Base-by-base conservation (phyloP, 768 basidiomycete species). In the Leccinum longicurvipes region DNA sequence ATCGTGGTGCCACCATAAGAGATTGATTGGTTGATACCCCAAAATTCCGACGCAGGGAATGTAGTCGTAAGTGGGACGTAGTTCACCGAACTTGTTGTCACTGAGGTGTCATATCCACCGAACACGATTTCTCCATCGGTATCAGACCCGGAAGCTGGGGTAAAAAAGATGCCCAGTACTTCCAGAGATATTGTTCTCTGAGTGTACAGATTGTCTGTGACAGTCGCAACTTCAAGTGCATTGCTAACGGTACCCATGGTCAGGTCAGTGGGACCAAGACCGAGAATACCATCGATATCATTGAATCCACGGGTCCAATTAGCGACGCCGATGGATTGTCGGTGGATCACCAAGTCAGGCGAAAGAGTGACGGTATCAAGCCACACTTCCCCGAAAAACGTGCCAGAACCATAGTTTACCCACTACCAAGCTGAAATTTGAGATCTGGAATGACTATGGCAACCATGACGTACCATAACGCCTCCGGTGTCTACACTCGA, bases 261-360 rank as follows among this genome's bases (percentile, higher is more conserved):
- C 41, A 77, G 57, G 54, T 67, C 71, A 6, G 53, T 46, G 3
- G 77, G 77, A 17, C 76, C 69, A 14, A 63, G 47, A 63, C 78
- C 62, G 10, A 79, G 68, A 47, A 78, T 73, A 7, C 78, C 78
- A 36, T 78, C 76, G 10, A 78, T 60, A n/a, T 60, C 71, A n/a
- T 54, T 15, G 28, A 74, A 68, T 12, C 72, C 73, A 1, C 17
- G 0, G 14, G 66, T 46, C 7, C 31, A 50, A 3, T 58, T 49
- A 1, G 78, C 76, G 44, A 72, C 71, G 9, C 76, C 62, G 10
- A 79, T 73, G 14, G 65, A 66, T 59, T 79, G 78, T 1, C 53
- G 32, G 12, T 27, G 8, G 15, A 63, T 29, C 17, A 60, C 50
- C 36, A 61, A 39, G 24, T 32, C 41, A 8, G 52, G 36, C 2